A percentile compares a stretch with the other conserved stretches of the same genome.
These are phyloP conservation scores for Amauroascus verrucosus DNA, from an alignment of 2,329 filamentous ascomycete species.

Conservation along the genomic window DNA sequence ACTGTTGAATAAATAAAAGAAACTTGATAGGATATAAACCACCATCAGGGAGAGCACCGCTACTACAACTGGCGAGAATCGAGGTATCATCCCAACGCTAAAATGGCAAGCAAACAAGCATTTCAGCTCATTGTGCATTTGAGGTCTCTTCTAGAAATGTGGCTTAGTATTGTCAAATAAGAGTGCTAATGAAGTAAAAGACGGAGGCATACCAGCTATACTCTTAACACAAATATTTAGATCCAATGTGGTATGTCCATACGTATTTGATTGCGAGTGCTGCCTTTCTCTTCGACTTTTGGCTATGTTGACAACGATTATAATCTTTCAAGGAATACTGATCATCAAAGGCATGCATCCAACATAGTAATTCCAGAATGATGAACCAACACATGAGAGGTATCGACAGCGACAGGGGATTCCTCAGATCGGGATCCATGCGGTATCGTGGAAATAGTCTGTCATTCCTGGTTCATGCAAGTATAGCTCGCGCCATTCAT, in stretches of 20 bases:
- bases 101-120: neutral
- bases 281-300: neutral
- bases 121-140: neutral
- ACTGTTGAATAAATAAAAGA: neutral
- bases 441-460: conserved; percentile 33
- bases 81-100: neutral
- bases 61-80: neutral
- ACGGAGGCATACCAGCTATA: neutral
- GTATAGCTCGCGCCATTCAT: conserved; percentile 39
- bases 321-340: neutral
- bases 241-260: neutral
- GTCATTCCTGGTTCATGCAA: conserved; percentile 36
- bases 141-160: neutral
- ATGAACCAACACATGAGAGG: neutral
- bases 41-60: neutral
- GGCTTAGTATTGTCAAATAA: neutral
- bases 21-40: neutral
- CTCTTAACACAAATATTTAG: neutral
- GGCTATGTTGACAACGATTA: neutral
- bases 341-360: neutral
- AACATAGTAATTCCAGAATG: neutral
- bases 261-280: neutral
- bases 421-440: conserved; percentile 28
- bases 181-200: neutral
- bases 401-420: no score